A percentile compares a stretch with the other conserved stretches of the same genome.
phyloP scores from a whole-genome alignment of 1,284 basidiomycete species.

The Sporisorium reilianum region DNA sequence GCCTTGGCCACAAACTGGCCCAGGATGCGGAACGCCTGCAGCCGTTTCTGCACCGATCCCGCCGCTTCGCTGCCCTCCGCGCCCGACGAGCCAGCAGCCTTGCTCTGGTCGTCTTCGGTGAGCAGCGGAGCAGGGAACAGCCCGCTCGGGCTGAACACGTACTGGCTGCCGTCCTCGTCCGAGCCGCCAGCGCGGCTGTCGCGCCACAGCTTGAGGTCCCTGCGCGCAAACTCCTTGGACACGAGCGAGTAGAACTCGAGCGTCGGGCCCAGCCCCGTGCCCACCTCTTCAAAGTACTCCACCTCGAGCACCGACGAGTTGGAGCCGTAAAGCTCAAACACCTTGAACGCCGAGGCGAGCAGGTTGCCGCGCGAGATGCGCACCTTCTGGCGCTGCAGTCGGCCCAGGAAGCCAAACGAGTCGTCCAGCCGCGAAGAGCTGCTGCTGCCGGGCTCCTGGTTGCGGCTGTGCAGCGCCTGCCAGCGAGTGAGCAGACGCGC shows the following conservation, averaged over 20 bases:
- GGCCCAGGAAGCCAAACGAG: constrained; percentile 87
- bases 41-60: constrained; percentile 62
- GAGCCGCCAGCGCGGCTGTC: constrained; percentile 76
- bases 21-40: constrained; percentile 86
- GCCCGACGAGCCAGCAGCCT: constrained; percentile 2
- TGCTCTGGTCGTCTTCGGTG: constrained; percentile 8
- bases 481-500: constrained; percentile 91
- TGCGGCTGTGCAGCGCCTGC: constrained; percentile 79
- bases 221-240: constrained; percentile 89
- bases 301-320: constrained; percentile 94
- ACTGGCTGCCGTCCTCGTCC: constrained; percentile 52
- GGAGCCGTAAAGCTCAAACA: constrained; percentile 92
- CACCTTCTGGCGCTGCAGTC: constrained; percentile 94
- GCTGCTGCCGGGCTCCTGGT: constrained; percentile 49
- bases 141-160: constrained; percentile 76
- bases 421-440: constrained; percentile 75
- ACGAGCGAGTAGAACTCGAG: constrained; percentile 96
- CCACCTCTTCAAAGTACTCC: constrained; percentile 99
- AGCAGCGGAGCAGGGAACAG: constrained; percentile 84
- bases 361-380: constrained; percentile 94
- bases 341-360: constrained; percentile 95
- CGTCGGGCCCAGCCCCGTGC: constrained; percentile 97
- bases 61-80: constrained; percentile 1
- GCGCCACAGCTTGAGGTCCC: constrained; percentile 89
- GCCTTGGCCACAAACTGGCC: constrained; percentile 99